These are phyloP conservation scores for Chrysoporthe austroafricana DNA, from an alignment of 2,329 filamentous ascomycete species.

Conservation along the genomic window DNA sequence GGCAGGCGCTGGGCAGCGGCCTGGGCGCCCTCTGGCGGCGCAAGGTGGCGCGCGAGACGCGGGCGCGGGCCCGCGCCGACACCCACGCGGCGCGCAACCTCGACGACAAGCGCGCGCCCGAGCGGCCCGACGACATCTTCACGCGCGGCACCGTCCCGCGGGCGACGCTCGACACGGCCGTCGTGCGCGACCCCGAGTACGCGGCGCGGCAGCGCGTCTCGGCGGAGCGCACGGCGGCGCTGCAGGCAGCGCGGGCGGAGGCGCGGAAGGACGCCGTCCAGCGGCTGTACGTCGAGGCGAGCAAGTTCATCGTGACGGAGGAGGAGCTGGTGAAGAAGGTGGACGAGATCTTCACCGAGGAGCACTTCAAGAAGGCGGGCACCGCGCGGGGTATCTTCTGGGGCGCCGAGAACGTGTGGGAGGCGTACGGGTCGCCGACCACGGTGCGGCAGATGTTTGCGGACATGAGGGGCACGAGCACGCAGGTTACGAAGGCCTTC, in stretches of 20 bases:
- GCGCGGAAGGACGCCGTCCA: slow-evolving; percentile 74
- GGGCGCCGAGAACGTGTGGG: slow-evolving; percentile 55
- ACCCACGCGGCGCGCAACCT: slow-evolving; percentile 53
- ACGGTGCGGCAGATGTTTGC: slow-evolving; percentile 51
- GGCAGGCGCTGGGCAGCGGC: slow-evolving; percentile 73
- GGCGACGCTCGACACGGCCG: slow-evolving; percentile 51
- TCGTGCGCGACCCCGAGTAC: slow-evolving; percentile 65
- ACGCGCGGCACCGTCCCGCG: slow-evolving; percentile 70
- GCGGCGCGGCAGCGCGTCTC: slow-evolving; percentile 56
- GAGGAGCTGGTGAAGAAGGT: slow-evolving; percentile 74
- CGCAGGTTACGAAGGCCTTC: slow-evolving; percentile 42
- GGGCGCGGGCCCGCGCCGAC: slow-evolving; percentile 44
- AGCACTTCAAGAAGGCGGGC: slow-evolving; percentile 53
- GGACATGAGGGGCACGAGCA: slow-evolving; percentile 37
- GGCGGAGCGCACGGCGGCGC: slow-evolving; percentile 44
- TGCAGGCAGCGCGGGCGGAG: slow-evolving; percentile 57
- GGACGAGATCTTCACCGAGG: slow-evolving; percentile 74
- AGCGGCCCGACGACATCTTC: slow-evolving; percentile 75
- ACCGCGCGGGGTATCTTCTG: slow-evolving; percentile 35
- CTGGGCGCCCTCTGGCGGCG: slow-evolving; percentile 71
- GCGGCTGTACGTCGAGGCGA: slow-evolving; percentile 86
- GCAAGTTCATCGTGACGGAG: slow-evolving; percentile 84
- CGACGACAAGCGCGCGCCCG: slow-evolving; percentile 61
- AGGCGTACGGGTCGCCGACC: slow-evolving; percentile 49
- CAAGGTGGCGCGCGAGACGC: slow-evolving; percentile 52